These are phyloP conservation scores for Pseudogymnoascus sp. DNA, from an alignment of 2,329 filamentous ascomycete species.

Conservation along the genomic window DNA sequence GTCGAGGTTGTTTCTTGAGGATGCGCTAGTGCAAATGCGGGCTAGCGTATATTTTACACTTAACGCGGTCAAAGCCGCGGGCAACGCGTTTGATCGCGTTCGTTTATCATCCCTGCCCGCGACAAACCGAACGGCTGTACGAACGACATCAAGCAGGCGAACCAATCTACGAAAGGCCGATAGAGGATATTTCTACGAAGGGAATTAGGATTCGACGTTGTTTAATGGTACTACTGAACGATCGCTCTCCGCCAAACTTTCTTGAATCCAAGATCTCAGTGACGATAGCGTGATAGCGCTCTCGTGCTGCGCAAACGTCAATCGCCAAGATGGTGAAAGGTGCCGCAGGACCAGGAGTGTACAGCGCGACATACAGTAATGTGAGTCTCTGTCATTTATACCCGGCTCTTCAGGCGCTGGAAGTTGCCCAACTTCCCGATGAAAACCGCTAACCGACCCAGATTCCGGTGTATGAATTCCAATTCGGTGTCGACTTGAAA, in stretches of 20 bases:
- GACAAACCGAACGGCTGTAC: not conserved
- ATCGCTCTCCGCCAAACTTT: not conserved
- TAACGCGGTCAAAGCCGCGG: constrained; percentile 6
- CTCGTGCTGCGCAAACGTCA: constrained; percentile 3
- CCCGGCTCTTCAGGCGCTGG: constrained; percentile 5
- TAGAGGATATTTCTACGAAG: constrained; percentile 3
- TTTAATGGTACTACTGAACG: not conserved
- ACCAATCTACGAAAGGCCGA: not conserved
- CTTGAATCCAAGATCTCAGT: not conserved
- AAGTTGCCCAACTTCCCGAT: constrained; percentile 14
- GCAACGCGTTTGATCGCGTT: constrained; percentile 8
- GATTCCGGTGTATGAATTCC: constrained; percentile 93
- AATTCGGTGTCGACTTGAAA: constrained; percentile 68
- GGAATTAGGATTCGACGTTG: not conserved
- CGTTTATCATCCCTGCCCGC: constrained; percentile 2
- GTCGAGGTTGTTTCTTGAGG: constrained; percentile 5
- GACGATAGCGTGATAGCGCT: not conserved
- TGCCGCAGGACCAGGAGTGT: constrained; percentile 37
- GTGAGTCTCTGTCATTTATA: constrained; percentile 36
- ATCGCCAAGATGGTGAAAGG: constrained; percentile 26
- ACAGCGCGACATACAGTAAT: constrained; percentile 63
- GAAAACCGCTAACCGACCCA: constrained; percentile 32
- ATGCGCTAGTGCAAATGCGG: not conserved
- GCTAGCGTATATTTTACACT: not conserved
- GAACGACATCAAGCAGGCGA: not conserved